Evolutionary conservation across 306 rosid species (phyloP).

Genomic region (Heteromeles arbutifolia): DNA sequence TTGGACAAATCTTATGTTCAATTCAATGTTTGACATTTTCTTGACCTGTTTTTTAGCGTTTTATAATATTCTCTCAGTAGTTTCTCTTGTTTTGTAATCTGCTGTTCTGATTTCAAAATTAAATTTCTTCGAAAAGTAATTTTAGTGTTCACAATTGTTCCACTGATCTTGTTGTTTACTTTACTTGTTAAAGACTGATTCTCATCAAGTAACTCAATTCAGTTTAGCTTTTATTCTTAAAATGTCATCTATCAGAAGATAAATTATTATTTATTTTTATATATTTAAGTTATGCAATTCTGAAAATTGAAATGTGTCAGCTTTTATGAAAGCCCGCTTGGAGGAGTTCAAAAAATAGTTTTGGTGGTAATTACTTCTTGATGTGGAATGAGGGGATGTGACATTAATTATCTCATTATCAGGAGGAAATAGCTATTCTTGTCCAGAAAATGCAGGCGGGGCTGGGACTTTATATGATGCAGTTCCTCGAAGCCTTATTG

Average conservation of each 20-base stretch:
- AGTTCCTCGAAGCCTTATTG: constrained; percentile 83
- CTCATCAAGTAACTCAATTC: not conserved
- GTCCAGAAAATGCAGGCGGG: constrained; percentile 91
- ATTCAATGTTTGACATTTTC: not conserved
- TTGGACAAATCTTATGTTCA: not conserved
- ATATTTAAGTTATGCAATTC: not conserved
- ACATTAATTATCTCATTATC: constrained; percentile 26
- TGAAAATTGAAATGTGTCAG: not conserved
- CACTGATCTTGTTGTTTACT: not conserved
- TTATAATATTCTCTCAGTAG: not conserved
- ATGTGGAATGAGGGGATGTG: not conserved
- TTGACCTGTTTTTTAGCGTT: not conserved
- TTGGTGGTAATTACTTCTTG: not conserved
- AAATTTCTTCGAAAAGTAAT: not conserved
- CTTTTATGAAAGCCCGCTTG: not conserved
- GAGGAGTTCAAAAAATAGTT: not conserved
- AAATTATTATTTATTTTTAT: not conserved
- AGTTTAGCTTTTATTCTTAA: not conserved
- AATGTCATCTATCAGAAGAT: not conserved
- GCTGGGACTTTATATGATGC: constrained; percentile 98
- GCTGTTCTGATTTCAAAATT: not conserved
- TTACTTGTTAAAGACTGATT: not conserved
- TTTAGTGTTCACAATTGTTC: not conserved
- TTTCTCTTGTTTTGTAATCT: not conserved
- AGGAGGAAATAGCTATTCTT: constrained; percentile 81